These are phyloP conservation scores for Narthecium ossifragum DNA, from an alignment of 106 monocot species.

Conservation along the genomic window DNA sequence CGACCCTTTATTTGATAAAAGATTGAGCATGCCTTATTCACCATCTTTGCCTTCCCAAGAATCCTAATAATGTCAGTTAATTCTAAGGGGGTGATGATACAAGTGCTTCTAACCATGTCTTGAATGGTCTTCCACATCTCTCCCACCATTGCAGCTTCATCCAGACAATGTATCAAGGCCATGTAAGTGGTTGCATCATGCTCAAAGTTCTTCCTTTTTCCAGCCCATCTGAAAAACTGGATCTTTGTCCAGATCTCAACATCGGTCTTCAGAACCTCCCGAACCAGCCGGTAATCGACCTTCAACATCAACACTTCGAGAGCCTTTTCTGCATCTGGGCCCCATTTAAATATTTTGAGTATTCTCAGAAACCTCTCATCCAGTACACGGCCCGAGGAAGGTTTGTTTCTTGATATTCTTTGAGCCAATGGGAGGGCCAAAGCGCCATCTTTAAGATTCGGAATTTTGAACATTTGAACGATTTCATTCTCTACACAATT, in stretches of 20 bases:
- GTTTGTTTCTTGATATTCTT: background rate
- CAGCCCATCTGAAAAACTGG: constrained; percentile 83
- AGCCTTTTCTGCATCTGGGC: constrained; percentile 90
- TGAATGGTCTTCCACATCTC: constrained; percentile 81
- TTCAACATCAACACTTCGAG: constrained; percentile 80
- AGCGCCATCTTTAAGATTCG: constrained; percentile 10
- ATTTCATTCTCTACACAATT: constrained; percentile 73
- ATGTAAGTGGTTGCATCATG: constrained; percentile 83
- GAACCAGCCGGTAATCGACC: constrained; percentile 79
- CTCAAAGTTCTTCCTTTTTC: constrained; percentile 48
- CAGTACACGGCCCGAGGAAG: constrained; percentile 29
- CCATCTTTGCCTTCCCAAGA: constrained; percentile 82
- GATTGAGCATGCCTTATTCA: constrained; percentile 65
- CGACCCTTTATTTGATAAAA: constrained; percentile 80
- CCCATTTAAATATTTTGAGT: constrained; percentile 98
- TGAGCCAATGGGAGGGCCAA: background rate
- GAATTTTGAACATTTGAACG: constrained; percentile 85
- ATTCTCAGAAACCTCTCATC: constrained; percentile 85
- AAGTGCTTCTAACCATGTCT: constrained; percentile 58
- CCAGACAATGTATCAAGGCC: constrained; percentile 64
- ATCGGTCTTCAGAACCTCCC: constrained; percentile 47
- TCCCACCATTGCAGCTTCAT: constrained; percentile 47
- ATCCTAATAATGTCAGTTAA: constrained; percentile 60
- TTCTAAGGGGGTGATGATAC: constrained; percentile 45
- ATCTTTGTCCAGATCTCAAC: constrained; percentile 61